Conservation (phyloP, 2,329 filamentous ascomycete genomes). For the Leptoxyphium fumago region DNA sequence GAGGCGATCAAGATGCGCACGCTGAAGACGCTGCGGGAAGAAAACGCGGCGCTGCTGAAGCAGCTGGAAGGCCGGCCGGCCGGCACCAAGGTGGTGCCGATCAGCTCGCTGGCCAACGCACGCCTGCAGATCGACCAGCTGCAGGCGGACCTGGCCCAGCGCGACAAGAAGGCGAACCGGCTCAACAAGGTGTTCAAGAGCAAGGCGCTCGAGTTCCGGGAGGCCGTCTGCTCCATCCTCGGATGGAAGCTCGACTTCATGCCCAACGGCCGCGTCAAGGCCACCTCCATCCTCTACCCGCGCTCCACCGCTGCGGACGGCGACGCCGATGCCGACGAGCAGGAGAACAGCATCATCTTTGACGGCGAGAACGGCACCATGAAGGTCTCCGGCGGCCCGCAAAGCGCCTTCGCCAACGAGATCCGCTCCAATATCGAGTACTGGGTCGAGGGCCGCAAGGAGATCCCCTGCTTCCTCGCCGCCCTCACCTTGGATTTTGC, state of each 20-base stretch:
- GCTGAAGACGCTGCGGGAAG: conserved; percentile 59
- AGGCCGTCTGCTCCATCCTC: conserved; percentile 79
- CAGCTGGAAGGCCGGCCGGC: conserved; percentile 41
- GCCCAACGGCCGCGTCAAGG: conserved; percentile 89
- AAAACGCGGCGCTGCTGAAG: conserved; percentile 69
- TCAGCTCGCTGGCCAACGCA: conserved; percentile 58
- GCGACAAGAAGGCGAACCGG: conserved; percentile 68
- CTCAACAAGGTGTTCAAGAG: conserved; percentile 85
- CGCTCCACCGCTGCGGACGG: conserved; percentile 5
- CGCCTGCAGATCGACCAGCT: conserved; percentile 58
- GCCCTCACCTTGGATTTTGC: conserved; percentile 89
- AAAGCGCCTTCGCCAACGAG: conserved; percentile 70
- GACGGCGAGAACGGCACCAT: conserved; percentile 91
- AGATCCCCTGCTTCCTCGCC: conserved; percentile 84
- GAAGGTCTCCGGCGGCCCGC: conserved; percentile 87
- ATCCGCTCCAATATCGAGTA: conserved; percentile 82
- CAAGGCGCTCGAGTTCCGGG: conserved; percentile 88
- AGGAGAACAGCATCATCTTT: conserved; percentile 55
- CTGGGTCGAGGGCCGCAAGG: conserved; percentile 88
- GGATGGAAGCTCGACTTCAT: conserved; percentile 94
- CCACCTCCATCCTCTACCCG: conserved; percentile 74
- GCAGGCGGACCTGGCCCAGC: conserved; percentile 37
- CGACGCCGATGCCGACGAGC: conserved; percentile 29
- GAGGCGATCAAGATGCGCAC: conserved; percentile 75
- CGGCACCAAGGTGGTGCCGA: conserved; percentile 53